phyloP scores from a whole-genome alignment of 495 filamentous ascomycete genomes.

The Aspergillus ellipticus region DNA sequence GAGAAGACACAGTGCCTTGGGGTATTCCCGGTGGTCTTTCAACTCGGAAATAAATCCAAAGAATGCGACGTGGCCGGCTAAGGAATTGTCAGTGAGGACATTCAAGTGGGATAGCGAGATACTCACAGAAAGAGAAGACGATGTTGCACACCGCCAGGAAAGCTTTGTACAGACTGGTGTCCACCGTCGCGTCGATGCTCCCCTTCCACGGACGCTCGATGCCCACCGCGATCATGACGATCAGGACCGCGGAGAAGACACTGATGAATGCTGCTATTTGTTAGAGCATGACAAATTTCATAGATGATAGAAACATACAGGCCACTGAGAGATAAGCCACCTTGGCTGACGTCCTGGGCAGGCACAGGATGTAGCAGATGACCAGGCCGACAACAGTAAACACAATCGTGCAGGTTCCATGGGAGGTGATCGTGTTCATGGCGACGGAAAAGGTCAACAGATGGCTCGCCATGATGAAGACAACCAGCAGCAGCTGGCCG shows the following conservation, averaged over 20 bases:
- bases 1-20: constrained; percentile 59
- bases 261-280: constrained; percentile 24
- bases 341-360: constrained; percentile 61
- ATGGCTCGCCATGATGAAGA: constrained; percentile 72
- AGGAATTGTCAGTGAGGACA: too few species aligned
- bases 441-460: constrained; percentile 70
- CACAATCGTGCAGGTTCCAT: constrained; percentile 63
- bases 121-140: constrained; percentile 59
- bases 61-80: constrained; percentile 64
- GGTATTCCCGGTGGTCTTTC: constrained; percentile 59
- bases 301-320: constrained; percentile 33
- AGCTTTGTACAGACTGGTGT: constrained; percentile 32
- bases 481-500: constrained; percentile 58
- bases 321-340: constrained; percentile 60
- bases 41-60: constrained; percentile 76
- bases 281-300: neutral
- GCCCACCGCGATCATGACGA: constrained; percentile 70
- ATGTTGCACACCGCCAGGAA: constrained; percentile 70
- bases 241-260: constrained; percentile 47
- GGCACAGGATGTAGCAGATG: constrained; percentile 56
- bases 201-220: constrained; percentile 37
- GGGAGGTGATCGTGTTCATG: constrained; percentile 61
- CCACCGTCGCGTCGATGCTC: constrained; percentile 26
- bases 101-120: too few species aligned
- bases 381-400: constrained; percentile 63